Evolutionary conservation across 2,329 filamentous ascomycete genomes (phyloP).

Genomic region (Curvularia sp.): DNA sequence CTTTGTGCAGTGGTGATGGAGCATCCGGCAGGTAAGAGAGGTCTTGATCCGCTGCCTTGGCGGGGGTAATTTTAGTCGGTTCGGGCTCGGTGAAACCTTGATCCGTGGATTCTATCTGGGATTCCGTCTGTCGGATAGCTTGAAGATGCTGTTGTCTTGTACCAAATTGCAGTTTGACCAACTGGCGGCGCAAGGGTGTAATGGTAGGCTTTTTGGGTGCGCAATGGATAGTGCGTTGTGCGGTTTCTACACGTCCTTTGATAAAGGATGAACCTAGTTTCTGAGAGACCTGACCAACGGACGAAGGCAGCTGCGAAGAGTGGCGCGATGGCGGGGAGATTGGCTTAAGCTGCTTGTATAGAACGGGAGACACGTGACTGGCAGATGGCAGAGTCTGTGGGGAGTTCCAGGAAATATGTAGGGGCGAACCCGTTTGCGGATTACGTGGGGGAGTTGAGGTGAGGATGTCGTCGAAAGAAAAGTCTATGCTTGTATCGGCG

Average conservation of each 20-base stretch:
- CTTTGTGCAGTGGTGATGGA: constrained; percentile 3
- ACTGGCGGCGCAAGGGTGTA: constrained; percentile 19
- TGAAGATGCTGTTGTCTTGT: constrained; percentile 13
- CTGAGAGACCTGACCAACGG: not conserved
- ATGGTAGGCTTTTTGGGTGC: constrained; percentile 2
- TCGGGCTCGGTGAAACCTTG: constrained; percentile 17
- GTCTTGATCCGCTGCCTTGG: constrained; percentile 16
- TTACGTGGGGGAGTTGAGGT: constrained; percentile 23
- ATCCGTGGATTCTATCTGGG: constrained; percentile 12
- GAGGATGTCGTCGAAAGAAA: constrained; percentile 27
- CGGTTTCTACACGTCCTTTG: not conserved
- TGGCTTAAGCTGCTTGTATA: not conserved
- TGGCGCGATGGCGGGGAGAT: not conserved
- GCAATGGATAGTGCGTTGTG: not conserved
- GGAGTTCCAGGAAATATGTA: constrained; percentile 10
- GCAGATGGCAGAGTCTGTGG: constrained; percentile 3
- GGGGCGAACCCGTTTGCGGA: constrained; percentile 18
- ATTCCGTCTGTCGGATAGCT: not conserved
- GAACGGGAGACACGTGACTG: not conserved
- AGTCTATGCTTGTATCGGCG: constrained; percentile 21
- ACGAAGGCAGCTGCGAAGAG: not conserved
- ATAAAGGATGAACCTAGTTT: not conserved
- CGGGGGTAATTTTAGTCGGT: constrained; percentile 7
- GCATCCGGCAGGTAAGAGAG: constrained; percentile 16
- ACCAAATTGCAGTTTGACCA: constrained; percentile 20